Conservation (phyloP, 306 rosid genomes). For the Lablab purpureus region DNA sequence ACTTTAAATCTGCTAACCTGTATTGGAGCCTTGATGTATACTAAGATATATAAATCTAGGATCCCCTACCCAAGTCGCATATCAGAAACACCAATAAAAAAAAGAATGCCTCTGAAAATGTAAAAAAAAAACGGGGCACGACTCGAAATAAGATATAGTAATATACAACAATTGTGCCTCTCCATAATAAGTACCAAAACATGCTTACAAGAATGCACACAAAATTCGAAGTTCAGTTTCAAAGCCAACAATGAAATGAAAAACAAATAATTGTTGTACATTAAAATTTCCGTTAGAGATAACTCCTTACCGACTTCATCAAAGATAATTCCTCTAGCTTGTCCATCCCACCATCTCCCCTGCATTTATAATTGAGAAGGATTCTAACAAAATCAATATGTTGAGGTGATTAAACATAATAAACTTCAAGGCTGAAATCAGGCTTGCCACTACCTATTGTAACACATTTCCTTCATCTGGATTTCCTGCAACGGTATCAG, state of each 20-base stretch:
- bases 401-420: constrained; percentile 14
- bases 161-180: no score
- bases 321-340: constrained; percentile 42
- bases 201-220: neutral
- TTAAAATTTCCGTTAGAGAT: neutral
- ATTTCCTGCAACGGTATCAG: constrained; percentile 64
- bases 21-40: no score
- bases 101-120: no score
- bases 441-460: constrained; percentile 52
- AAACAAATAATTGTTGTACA: neutral
- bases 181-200: no score
- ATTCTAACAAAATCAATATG: constrained; percentile 16
- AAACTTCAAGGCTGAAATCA: neutral
- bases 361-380: constrained; percentile 25
- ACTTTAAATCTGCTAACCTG: no score
- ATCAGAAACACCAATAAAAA: no score
- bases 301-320: neutral
- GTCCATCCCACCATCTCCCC: constrained; percentile 73
- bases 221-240: constrained; percentile 32
- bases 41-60: no score
- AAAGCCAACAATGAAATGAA: neutral
- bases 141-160: no score
- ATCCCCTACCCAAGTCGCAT: no score
- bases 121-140: no score
- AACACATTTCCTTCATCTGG: constrained; percentile 55